phyloP scores from a whole-genome alignment of 306 rosid genomes.

The Acacia crassicarpa region DNA sequence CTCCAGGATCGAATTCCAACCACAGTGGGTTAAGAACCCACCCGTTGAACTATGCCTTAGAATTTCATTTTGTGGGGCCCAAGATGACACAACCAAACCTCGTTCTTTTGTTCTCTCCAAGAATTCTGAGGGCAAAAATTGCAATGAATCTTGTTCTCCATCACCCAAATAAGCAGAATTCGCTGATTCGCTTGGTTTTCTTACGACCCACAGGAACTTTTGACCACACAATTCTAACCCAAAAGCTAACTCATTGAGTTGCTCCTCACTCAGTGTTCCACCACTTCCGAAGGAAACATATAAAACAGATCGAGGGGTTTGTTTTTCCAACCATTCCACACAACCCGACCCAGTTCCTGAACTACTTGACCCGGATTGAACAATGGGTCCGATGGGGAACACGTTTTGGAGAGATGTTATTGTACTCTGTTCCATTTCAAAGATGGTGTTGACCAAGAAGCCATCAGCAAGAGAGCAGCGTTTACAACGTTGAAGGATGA shows the following conservation, averaged over 20 bases:
- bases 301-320: constrained; percentile 22
- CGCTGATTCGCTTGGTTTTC: constrained; percentile 32
- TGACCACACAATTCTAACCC: constrained; percentile 38
- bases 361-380: constrained; percentile 17
- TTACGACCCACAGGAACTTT: constrained; percentile 39
- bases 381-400: constrained; percentile 28
- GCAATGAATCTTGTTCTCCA: constrained; percentile 10
- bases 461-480: constrained; percentile 29
- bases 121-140: constrained; percentile 32
- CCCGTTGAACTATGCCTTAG: constrained; percentile 30
- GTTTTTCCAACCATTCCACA: constrained; percentile 29
- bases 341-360: not conserved
- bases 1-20: constrained; percentile 39
- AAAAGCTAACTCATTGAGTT: constrained; percentile 30
- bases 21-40: constrained; percentile 39
- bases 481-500: constrained; percentile 10
- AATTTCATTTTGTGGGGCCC: constrained; percentile 39
- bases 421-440: constrained; percentile 6
- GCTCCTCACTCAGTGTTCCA: constrained; percentile 28
- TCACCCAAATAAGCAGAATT: constrained; percentile 24
- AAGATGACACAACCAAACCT: constrained; percentile 26
- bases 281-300: constrained; percentile 43
- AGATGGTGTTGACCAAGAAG: constrained; percentile 30
- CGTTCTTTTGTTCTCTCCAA: constrained; percentile 26
- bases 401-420: not conserved